Evolutionary conservation across 192 early-diverging fungal species (phyloP).

Genomic region (Mortierella hygrophila): DNA sequence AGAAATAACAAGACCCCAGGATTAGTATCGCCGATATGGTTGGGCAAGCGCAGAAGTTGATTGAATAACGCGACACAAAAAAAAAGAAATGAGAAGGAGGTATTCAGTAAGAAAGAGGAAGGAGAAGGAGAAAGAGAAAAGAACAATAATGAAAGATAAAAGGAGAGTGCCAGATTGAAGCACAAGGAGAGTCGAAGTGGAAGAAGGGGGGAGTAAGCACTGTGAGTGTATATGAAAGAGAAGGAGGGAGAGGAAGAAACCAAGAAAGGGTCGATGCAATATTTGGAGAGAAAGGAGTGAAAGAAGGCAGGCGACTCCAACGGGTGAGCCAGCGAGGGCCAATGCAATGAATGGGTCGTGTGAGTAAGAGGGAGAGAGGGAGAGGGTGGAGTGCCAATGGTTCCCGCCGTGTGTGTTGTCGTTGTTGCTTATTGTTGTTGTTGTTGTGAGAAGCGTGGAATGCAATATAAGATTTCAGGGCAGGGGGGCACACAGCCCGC

Average conservation of each 20-base stretch:
- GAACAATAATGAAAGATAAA: background rate
- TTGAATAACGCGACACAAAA: background rate
- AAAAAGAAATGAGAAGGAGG: background rate
- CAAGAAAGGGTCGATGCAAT: background rate
- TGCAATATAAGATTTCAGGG: slow-evolving; percentile 5
- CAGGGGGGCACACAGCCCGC: background rate
- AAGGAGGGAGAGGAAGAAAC: background rate
- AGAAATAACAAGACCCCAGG: background rate
- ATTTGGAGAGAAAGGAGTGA: background rate
- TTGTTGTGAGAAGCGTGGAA: background rate
- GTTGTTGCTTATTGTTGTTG: background rate
- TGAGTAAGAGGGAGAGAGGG: background rate
- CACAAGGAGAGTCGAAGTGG: background rate
- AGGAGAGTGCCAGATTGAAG: background rate
- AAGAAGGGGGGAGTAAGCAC: background rate
- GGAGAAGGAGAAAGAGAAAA: background rate
- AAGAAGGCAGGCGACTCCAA: background rate
- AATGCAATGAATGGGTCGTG: background rate
- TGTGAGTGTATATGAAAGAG: background rate
- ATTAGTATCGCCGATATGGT: background rate
- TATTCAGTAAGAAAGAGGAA: background rate
- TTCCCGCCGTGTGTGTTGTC: background rate
- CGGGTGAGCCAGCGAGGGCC: background rate
- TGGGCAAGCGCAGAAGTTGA: background rate
- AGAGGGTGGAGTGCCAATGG: background rate